Base-by-base conservation (phyloP, 352 stramenopile genomes). In the Phytophthora colocasiae region DNA sequence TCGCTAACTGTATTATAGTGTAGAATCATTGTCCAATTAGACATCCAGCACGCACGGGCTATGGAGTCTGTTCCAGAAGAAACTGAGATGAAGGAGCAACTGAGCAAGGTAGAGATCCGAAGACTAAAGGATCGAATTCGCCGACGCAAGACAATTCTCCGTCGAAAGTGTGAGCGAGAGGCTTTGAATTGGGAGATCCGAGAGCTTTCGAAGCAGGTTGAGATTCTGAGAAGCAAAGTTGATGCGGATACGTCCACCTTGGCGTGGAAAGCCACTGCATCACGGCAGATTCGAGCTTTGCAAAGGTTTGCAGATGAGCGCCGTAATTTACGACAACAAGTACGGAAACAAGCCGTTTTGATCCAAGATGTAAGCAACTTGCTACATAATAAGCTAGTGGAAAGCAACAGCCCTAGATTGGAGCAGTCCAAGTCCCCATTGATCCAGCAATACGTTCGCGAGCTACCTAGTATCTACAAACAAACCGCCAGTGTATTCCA, bases 51-150 rank as follows among this genome's bases (percentile, higher is more conserved):
- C 31, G 4, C 19, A 29, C 0, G 19, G 19, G 19, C 22, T 22
- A 22, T 22, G 22, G 22, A 22, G 22, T 22, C 22, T 22, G 22
- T 22, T 22, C 22, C 22, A 17, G 15, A 41, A 15, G n/a, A 43
- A 31, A 49, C 15, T 10, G 9, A n/a, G 15, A 48, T 5, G 24
- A 40, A 3, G 17, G 11, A 27, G 32, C 27, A 31, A 31, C 27
- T 31, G 31, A 34, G 7, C 8, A 45, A 45, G 38, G 54, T 38
- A 53, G 41, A 66, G 9, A 19, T 36, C 6, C 48, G 41, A 45
- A 36, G 48, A 60, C 24, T 55, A 31, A 56, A 48, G 22, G 58
- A 60, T 43, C 58, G 58, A 9, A 66, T 66, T 17, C 58, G 58
- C 15, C 8, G 58, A 31, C 58, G 31, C 7, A 54, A 43, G 26